Conservation (phyloP, 2,329 filamentous ascomycete species). For the Aspergillus novoparasiticus region DNA sequence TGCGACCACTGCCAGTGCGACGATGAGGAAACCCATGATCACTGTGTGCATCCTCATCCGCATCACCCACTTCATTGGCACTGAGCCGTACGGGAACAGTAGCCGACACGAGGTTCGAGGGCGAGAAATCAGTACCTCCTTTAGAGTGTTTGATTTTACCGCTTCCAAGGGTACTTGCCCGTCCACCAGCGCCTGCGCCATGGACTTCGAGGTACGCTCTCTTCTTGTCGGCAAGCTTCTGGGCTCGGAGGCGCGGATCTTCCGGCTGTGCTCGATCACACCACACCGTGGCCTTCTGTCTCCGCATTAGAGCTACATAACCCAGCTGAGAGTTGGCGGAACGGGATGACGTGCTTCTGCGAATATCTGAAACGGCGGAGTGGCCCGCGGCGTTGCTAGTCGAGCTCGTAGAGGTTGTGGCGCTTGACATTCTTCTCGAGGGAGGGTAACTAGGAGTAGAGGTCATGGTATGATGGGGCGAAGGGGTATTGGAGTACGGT, state of each 20-base stretch:
- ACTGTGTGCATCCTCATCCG: slow-evolving; percentile 65
- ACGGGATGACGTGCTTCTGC: slow-evolving; percentile 79
- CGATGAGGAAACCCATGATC: slow-evolving; percentile 49
- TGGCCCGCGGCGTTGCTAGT: slow-evolving; percentile 37
- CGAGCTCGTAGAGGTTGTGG: slow-evolving; percentile 45
- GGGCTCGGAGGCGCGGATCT: slow-evolving; percentile 79
- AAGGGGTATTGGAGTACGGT: slow-evolving; percentile 29
- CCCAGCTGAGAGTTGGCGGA: slow-evolving; percentile 69
- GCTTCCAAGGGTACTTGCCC: slow-evolving; percentile 64
- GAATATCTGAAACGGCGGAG: slow-evolving; percentile 41
- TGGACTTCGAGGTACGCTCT: slow-evolving; percentile 82
- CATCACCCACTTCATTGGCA: slow-evolving; percentile 92
- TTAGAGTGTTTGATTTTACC: slow-evolving; percentile 90
- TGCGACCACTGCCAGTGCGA: slow-evolving; percentile 60
- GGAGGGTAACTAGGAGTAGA: slow-evolving; percentile 27
- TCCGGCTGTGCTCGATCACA: slow-evolving; percentile 92
- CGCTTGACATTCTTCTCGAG: slow-evolving; percentile 41
- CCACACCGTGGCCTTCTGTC: slow-evolving; percentile 98
- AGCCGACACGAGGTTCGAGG: slow-evolving; percentile 72
- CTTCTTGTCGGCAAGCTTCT: slow-evolving; percentile 84
- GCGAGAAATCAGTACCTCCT: slow-evolving; percentile 75
- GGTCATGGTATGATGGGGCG: slow-evolving; percentile 31
- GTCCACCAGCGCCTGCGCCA: slow-evolving; percentile 54
- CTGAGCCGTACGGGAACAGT: slow-evolving; percentile 89
- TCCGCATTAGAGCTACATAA: slow-evolving; percentile 93